Conservation (phyloP, 2,329 filamentous ascomycete species). For the Fusarium austroafricanum region DNA sequence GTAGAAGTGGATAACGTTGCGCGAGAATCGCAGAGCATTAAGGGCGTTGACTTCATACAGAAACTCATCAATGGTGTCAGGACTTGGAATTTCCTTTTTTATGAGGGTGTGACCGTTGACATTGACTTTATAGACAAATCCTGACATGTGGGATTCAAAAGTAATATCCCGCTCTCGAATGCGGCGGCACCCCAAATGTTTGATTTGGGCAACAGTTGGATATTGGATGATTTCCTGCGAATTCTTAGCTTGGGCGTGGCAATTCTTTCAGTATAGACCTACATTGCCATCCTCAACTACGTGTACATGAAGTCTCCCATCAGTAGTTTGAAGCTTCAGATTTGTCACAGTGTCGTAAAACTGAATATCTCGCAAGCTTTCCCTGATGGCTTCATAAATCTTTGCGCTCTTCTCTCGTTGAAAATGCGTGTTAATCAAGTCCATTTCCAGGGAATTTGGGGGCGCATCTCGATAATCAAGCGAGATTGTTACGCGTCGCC, state of each 20-base stretch:
- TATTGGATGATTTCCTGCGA: conserved; percentile 87
- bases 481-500: conserved; percentile 91
- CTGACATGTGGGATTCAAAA: conserved; percentile 94
- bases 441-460: conserved; percentile 84
- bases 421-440: conserved; percentile 80
- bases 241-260: conserved; percentile 26
- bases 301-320: conserved; percentile 91
- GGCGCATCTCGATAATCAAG: conserved; percentile 89
- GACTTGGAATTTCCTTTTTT: conserved; percentile 98
- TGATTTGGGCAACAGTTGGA: conserved; percentile 77
- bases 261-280: conserved; percentile 47
- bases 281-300: conserved; percentile 95
- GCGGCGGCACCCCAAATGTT: conserved; percentile 74
- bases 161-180: conserved; percentile 79
- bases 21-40: conserved; percentile 77
- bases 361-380: conserved; percentile 91
- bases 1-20: conserved; percentile 85
- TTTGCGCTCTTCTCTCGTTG: conserved; percentile 93
- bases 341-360: conserved; percentile 98
- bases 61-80: conserved; percentile 95
- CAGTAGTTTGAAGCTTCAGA: conserved; percentile 88
- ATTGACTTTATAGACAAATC: conserved; percentile 94
- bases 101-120: conserved; percentile 78
- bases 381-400: conserved; percentile 94
- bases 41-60: conserved; percentile 97